Base-by-base conservation (phyloP, 192 early-diverging fungal genomes). In the Phlyctochytrium bullatum region DNA sequence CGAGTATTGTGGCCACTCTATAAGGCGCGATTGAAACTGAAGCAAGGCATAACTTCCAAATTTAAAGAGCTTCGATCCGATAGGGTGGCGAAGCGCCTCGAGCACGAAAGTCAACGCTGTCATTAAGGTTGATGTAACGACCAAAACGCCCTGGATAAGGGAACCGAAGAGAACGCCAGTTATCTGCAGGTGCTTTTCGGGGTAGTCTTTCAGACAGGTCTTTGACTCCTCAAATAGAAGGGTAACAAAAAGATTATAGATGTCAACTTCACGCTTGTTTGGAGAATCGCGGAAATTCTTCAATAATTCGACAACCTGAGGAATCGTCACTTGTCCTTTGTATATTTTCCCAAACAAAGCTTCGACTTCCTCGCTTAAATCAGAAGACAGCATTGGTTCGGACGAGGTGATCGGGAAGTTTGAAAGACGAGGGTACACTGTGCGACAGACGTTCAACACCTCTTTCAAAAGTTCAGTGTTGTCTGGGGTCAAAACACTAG, bases 201-300 rank as follows among this genome's bases (percentile, higher is more conserved):
- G 96, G 74, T 98, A 99, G 75, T 92, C 90, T 29, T 89, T 80
- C 62, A 99, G 95, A 20, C 40, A 47, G 69, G 92, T 97, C 62
- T 91, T 88, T 76, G 93, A 96, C 76, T 99, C 97, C 65, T 98
- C 97, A 76, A 99, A 90, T 33, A 96, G 86, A 61, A 92, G 92
- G 75, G 93, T 90, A 6, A 95, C 88, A 85, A 97, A 95, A 69
- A 90, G 94, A 6, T 87, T 83, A 75, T 88, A 98, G 3, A 91
- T 86, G 52, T 95, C 90, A 73, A 89, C 90, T 65, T 92, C 92
- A 25, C 87, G 79, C 27, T 79, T 69, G 59, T 87, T 85, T 17
- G 85, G 65, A 27, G 94, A 95, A 57, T 87, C 88, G 61, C 92
- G 92, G 71, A 93, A 89, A 16, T 79, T 80, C 65, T 89, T 83